Evolutionary conservation across 2,329 filamentous ascomycete species (phyloP).

Genomic region (Colletotrichum sp.): DNA sequence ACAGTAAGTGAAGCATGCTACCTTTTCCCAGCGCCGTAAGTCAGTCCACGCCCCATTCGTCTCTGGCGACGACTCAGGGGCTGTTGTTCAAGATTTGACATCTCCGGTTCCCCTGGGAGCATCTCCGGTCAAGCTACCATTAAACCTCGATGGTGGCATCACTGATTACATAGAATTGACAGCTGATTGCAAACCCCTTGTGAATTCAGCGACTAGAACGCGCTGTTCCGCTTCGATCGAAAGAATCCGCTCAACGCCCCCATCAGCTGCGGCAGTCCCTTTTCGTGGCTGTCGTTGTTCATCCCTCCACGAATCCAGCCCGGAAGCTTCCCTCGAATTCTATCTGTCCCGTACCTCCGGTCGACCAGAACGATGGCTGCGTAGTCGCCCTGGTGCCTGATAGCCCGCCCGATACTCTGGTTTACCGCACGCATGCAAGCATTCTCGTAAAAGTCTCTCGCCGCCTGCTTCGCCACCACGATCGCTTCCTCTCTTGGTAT

Average conservation of each 20-base stretch:
- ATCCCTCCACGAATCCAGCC: conserved; percentile 85
- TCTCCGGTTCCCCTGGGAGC: background rate
- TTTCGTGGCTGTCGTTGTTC: conserved; percentile 50
- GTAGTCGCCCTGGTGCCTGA: conserved; percentile 87
- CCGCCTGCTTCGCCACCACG: conserved; percentile 56
- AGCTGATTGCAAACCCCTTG: background rate
- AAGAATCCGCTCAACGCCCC: conserved; percentile 63
- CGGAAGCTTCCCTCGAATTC: conserved; percentile 81
- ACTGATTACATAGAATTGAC: background rate
- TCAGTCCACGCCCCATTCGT: background rate
- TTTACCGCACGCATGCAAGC: conserved; percentile 97
- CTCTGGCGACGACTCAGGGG: background rate
- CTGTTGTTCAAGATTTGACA: background rate
- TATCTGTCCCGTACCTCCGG: conserved; percentile 73
- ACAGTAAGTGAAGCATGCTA: background rate
- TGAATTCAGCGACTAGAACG: conserved; percentile 21
- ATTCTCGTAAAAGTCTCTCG: conserved; percentile 89
- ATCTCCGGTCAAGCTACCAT: background rate
- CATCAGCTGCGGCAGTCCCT: conserved; percentile 64
- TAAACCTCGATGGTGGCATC: background rate
- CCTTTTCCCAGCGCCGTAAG: background rate
- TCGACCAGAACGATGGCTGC: conserved; percentile 89
- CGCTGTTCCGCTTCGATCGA: conserved; percentile 47
- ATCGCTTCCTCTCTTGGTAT: conserved; percentile 34
- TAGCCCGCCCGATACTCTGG: conserved; percentile 92